Evolutionary conservation across 371 early-diverging fungal species (phyloP).

Genomic region (Haplosporangium sp.): DNA sequence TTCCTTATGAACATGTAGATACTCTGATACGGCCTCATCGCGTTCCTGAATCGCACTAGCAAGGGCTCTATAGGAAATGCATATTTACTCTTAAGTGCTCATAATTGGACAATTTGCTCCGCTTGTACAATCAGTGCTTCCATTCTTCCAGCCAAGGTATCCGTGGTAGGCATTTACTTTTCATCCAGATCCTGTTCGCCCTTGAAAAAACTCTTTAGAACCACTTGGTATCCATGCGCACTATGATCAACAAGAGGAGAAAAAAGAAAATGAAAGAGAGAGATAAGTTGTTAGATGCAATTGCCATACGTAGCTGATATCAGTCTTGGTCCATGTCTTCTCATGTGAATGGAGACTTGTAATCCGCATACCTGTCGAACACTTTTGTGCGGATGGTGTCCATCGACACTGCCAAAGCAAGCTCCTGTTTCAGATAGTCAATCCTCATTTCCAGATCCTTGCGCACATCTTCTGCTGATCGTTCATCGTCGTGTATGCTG

Average conservation of each 20-base stretch:
- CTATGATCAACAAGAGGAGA: background rate
- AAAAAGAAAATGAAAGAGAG: background rate
- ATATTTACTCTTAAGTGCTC: background rate
- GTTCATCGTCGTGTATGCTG: background rate
- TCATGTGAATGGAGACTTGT: too few species aligned
- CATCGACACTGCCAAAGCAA: constrained; percentile 15
- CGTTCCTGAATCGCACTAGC: constrained; percentile 36
- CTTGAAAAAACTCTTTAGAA: constrained; percentile 35
- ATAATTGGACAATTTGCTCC: background rate
- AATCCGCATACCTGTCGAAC: constrained; percentile 12
- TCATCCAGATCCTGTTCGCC: constrained; percentile 19
- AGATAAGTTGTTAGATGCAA: background rate
- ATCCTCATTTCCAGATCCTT: constrained; percentile 16
- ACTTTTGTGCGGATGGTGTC: constrained; percentile 30
- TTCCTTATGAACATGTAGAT: constrained; percentile 38
- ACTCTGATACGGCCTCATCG: constrained; percentile 47
- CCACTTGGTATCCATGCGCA: constrained; percentile 27
- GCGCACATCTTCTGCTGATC: constrained; percentile 9
- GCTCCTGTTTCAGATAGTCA: constrained; percentile 38
- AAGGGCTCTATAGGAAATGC: background rate
- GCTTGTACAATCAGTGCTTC: too few species aligned
- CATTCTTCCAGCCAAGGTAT: too few species aligned
- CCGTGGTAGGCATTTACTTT: constrained; percentile 10
- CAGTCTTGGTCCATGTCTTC: too few species aligned
- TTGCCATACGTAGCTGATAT: too few species aligned